Evolutionary conservation across 2,329 filamentous ascomycete genomes (phyloP).

Genomic region (Fusarium mangiferae): DNA sequence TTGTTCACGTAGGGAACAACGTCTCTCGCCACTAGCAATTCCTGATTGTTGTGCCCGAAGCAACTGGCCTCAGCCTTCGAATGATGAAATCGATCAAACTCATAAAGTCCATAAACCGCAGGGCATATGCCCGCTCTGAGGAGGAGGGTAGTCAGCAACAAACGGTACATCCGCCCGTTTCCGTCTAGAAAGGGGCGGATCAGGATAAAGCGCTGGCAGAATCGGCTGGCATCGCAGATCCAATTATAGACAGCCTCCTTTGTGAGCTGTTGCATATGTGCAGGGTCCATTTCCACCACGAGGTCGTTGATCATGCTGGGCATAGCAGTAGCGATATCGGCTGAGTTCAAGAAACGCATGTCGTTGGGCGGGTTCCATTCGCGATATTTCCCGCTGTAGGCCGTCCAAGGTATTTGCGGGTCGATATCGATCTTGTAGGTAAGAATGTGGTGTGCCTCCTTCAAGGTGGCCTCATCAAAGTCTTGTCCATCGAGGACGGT

Average conservation of each 20-base stretch:
- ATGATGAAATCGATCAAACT: background rate
- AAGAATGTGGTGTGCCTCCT: constrained; percentile 41
- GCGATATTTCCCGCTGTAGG: constrained; percentile 41
- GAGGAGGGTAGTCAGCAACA: constrained; percentile 49
- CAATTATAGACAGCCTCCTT: background rate
- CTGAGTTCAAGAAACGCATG: background rate
- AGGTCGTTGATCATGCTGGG: constrained; percentile 30
- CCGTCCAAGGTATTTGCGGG: background rate
- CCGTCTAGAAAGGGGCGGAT: constrained; percentile 52
- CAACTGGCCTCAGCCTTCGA: background rate
- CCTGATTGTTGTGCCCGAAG: background rate
- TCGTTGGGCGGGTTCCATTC: constrained; percentile 15
- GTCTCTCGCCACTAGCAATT: background rate
- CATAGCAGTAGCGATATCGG: constrained; percentile 38
- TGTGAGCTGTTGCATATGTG: no score
- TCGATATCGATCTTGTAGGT: background rate
- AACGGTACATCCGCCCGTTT: constrained; percentile 48
- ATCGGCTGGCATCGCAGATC: constrained; percentile 33
- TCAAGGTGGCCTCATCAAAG: constrained; percentile 34
- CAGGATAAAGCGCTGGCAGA: constrained; percentile 45
- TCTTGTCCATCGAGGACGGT: background rate
- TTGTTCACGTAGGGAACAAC: background rate
- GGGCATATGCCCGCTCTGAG: constrained; percentile 36
- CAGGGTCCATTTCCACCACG: constrained; percentile 1
- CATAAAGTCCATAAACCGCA: background rate